phyloP scores from a whole-genome alignment of 352 stramenopile genomes.

The Pythium periplocum region DNA sequence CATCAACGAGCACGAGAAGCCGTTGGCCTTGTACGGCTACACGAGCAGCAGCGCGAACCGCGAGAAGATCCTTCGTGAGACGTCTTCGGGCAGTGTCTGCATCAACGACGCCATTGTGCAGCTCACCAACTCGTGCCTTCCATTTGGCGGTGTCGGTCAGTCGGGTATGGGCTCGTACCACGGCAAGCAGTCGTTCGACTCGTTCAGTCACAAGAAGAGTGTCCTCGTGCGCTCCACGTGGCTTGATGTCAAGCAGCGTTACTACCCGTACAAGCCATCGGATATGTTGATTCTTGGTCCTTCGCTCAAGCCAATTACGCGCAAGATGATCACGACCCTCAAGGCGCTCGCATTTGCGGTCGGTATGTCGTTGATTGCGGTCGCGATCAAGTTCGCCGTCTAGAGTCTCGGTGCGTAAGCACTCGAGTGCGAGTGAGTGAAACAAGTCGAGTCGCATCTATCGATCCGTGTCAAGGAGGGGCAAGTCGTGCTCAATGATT shows the following conservation, averaged over 20 bases:
- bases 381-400: constrained; percentile 10
- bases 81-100: constrained; percentile 28
- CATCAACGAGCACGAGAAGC: constrained; percentile 32
- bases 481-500: no score
- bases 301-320: constrained; percentile 31
- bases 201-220: constrained; percentile 48
- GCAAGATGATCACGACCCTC: constrained; percentile 21
- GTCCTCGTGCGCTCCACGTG: constrained; percentile 50
- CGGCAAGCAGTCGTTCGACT: constrained; percentile 47
- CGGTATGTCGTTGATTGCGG: constrained; percentile 17
- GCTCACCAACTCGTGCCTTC: constrained; percentile 33
- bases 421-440: not conserved
- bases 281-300: constrained; percentile 16
- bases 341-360: constrained; percentile 28
- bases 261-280: constrained; percentile 45
- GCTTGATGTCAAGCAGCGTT: constrained; percentile 51
- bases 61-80: constrained; percentile 22
- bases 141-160: constrained; percentile 60
- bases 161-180: constrained; percentile 56
- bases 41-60: constrained; percentile 27
- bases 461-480: no score
- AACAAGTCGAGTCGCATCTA: not conserved
- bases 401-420: no score
- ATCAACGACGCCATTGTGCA: constrained; percentile 74
- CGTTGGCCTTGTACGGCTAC: constrained; percentile 30